Conservation (phyloP, 352 stramenopile genomes). For the Stramenopiles sp. region DNA sequence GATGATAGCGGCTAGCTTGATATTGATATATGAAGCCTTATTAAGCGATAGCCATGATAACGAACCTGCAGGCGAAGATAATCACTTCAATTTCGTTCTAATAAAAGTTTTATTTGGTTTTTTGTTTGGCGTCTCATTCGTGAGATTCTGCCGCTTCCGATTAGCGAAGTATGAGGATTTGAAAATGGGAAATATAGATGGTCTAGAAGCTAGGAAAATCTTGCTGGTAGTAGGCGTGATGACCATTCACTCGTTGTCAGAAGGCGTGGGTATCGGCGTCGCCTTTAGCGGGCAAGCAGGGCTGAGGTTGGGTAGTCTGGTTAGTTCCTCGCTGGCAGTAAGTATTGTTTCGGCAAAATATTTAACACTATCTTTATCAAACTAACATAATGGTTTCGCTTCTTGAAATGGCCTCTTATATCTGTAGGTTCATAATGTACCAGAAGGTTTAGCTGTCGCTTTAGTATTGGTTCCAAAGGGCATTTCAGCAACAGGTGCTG, state of each 20-base stretch:
- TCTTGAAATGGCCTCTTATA: too few species aligned
- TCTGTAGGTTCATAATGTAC: constrained; percentile 94
- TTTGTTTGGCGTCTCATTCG: constrained; percentile 79
- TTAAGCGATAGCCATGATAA: constrained; percentile 42
- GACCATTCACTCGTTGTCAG: constrained; percentile 91
- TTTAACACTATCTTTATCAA: constrained; percentile 7
- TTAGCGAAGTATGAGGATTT: constrained; percentile 83
- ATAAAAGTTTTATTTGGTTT: constrained; percentile 63
- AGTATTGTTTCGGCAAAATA: neutral
- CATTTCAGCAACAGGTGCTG: constrained; percentile 54
- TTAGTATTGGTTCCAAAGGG: constrained; percentile 79
- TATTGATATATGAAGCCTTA: constrained; percentile 76
- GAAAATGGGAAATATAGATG: constrained; percentile 50
- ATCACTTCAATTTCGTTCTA: constrained; percentile 32
- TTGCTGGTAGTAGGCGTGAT: constrained; percentile 95
- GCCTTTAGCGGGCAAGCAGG: constrained; percentile 72
- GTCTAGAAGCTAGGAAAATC: constrained; percentile 64
- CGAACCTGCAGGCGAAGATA: neutral
- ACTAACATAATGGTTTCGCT: too few species aligned
- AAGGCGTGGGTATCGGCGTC: constrained; percentile 90
- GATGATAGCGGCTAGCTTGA: constrained; percentile 89
- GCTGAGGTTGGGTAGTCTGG: neutral
- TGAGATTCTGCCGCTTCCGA: constrained; percentile 78
- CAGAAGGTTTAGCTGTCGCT: constrained; percentile 82
- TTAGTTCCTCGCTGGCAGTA: neutral